A percentile compares a stretch with the other conserved stretches of the same genome.
Evolutionary conservation across 2,329 filamentous ascomycete genomes (phyloP).

Genomic region (Paraconiothyrium brasiliense): DNA sequence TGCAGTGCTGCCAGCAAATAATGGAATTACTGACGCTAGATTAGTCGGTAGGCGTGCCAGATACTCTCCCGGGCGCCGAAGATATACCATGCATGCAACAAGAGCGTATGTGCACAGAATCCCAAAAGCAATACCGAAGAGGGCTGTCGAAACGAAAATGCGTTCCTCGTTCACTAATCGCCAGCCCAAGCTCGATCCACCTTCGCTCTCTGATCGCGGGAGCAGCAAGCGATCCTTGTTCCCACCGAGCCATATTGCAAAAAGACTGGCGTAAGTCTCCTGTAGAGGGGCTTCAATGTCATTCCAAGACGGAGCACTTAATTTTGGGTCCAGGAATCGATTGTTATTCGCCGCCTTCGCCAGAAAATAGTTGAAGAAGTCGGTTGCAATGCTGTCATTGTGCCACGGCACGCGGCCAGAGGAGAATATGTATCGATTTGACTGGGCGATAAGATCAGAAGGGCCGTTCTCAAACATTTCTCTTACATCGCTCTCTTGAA

Average conservation of each 20-base stretch:
- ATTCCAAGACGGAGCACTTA: conserved; percentile 43
- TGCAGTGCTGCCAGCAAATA: conserved; percentile 59
- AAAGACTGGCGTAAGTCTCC: conserved; percentile 49
- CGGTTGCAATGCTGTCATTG: conserved; percentile 55
- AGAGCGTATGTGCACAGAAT: conserved; percentile 58
- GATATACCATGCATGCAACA: conserved; percentile 57
- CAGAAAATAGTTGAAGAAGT: conserved; percentile 62
- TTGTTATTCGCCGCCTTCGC: conserved; percentile 35
- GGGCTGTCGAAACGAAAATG: conserved; percentile 60
- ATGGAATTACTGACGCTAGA: conserved; percentile 59
- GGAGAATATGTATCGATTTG: conserved; percentile 32
- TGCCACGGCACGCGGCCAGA: conserved; percentile 52
- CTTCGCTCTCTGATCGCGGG: background rate
- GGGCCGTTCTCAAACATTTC: conserved; percentile 35
- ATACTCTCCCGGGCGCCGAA: conserved; percentile 51
- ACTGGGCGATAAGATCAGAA: conserved; percentile 36
- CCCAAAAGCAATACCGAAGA: conserved; percentile 57
- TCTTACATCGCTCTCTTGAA: background rate
- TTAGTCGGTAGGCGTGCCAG: conserved; percentile 63
- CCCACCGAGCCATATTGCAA: conserved; percentile 55
- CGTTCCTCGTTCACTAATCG: conserved; percentile 45
- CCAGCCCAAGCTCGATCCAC: conserved; percentile 19
- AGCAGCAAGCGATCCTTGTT: conserved; percentile 55
- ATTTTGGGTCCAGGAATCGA: conserved; percentile 48
- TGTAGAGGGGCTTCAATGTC: conserved; percentile 33